Percentiles rank a stretch among this genome's conserved stretches.
These are phyloP conservation scores for Meredithiella fracta DNA, from an alignment of 2,329 filamentous ascomycete species.

Conservation along the genomic window DNA sequence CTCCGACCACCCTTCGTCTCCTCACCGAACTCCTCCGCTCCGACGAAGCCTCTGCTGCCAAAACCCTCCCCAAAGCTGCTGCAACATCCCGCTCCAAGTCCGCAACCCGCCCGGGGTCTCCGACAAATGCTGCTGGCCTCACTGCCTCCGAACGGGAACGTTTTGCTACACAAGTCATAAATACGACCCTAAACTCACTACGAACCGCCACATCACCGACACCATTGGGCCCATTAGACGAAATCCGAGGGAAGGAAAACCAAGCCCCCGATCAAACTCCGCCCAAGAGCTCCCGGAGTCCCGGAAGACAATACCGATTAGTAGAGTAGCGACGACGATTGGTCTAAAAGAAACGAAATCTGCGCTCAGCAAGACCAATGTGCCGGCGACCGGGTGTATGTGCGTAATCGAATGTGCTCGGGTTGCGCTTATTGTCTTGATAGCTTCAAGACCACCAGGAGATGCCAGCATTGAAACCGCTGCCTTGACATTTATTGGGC, in stretches of 20 bases:
- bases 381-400: conserved; percentile 29
- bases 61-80: conserved; percentile 10
- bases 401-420: conserved; percentile 53
- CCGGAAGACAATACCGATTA: conserved; percentile 43
- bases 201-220: conserved; percentile 32
- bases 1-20: conserved; percentile 10
- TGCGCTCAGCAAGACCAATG: conserved; percentile 11
- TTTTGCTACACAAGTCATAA: conserved; percentile 58
- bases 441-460: conserved; percentile 7
- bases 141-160: conserved; percentile 44
- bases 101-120: conserved; percentile 21
- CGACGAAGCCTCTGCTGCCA: conserved; percentile 7
- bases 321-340: conserved; percentile 41
- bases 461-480: conserved; percentile 56
- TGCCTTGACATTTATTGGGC: conserved; percentile 52
- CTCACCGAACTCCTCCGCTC: conserved; percentile 11
- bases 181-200: conserved; percentile 50
- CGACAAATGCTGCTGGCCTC: conserved; percentile 21
- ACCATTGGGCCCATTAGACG: not conserved
- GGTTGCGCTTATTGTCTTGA: conserved; percentile 47
- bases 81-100: conserved; percentile 16
- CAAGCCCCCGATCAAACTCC: conserved; percentile 9
- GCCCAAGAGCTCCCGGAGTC: conserved; percentile 32
- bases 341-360: not conserved
- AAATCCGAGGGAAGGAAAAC: not conserved